Evolutionary conservation across 2,329 filamentous ascomycete genomes (phyloP), one percentile per base, ranked within the genome.

Genomic region (Bertia moriformis): DNA sequence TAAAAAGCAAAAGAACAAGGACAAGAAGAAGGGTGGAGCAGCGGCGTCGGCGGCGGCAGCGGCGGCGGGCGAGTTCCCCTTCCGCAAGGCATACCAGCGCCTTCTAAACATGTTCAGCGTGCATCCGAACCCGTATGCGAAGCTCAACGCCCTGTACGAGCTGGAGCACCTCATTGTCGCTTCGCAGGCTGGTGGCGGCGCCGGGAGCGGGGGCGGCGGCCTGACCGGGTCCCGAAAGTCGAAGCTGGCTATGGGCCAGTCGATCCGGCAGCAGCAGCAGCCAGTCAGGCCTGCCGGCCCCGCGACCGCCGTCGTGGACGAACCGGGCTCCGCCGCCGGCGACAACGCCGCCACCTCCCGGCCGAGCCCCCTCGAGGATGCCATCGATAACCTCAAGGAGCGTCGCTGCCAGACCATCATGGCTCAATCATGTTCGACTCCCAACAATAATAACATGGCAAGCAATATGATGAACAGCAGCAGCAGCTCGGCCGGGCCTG

Each of bases 51-150:
- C n/a, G n/a, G n/a, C n/a, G n/a, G n/a, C n/a, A n/a, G n/a, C n/a
- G n/a, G n/a, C n/a, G n/a, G n/a, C 2, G 76, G 83, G 29, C n/a
- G n/a, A n/a, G n/a, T 93, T 93, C 48, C 83, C 84, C 0, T 95
- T 89, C 52, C 75, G 75, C 39, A 74, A 77, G 46, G 83, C 87
- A 1, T 95, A 93, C 52, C 70, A 77, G 46, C 77, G 80, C 12
- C 66, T 96, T 1, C 66, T 96, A 20, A 78, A 76, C 45, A 87
- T 86, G 62, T 93, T 98, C 48, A 86, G 84, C 32, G 83, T 88
- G 3, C 84, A 93, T 46, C 83, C 85, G 0, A 93, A 91, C 51
- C 91, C 91, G 0, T 83, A 83, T 47, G 71, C 75, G 17, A 98
- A 98, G 58, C 69, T 98, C 12, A 79, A 81, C 46, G 81, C 84